Conservation (phyloP, 192 early-diverging fungal species). For the Mortierella alpina region DNA sequence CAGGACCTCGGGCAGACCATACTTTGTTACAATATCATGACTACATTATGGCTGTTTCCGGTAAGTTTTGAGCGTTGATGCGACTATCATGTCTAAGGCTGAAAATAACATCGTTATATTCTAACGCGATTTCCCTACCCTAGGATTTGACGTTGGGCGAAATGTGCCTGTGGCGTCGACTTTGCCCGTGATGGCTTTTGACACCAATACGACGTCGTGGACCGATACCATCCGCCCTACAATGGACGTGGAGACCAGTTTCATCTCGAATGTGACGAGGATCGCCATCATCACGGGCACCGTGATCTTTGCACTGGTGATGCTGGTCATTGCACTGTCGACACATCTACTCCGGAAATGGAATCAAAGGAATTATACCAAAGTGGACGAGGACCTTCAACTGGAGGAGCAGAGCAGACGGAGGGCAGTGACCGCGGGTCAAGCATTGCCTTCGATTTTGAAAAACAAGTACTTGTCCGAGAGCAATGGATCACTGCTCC, state of each 20-base stretch:
- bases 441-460: conserved; percentile 41
- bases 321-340: conserved; percentile 32
- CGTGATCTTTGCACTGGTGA: conserved; percentile 6
- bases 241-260: conserved; percentile 18
- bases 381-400: conserved; percentile 36
- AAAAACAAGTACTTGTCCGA: conserved; percentile 35
- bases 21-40: conserved; percentile 43
- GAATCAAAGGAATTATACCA: conserved; percentile 43
- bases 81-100: too few species aligned
- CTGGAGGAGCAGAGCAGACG: conserved; percentile 26
- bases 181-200: conserved; percentile 34
- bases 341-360: conserved; percentile 37
- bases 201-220: conserved; percentile 34
- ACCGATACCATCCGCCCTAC: conserved; percentile 38
- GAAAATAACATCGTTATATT: too few species aligned
- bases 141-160: conserved; percentile 34
- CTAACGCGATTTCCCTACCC: background rate
- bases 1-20: conserved; percentile 45
- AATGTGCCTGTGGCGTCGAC: conserved; percentile 20
- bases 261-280: conserved; percentile 29
- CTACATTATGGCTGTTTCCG: conserved; percentile 39
- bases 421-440: background rate
- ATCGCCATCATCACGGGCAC: conserved; percentile 39
- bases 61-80: background rate
- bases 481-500: background rate